Evolutionary conservation across 2,329 filamentous ascomycete genomes (phyloP).

Genomic region (Sporothrix protearum): DNA sequence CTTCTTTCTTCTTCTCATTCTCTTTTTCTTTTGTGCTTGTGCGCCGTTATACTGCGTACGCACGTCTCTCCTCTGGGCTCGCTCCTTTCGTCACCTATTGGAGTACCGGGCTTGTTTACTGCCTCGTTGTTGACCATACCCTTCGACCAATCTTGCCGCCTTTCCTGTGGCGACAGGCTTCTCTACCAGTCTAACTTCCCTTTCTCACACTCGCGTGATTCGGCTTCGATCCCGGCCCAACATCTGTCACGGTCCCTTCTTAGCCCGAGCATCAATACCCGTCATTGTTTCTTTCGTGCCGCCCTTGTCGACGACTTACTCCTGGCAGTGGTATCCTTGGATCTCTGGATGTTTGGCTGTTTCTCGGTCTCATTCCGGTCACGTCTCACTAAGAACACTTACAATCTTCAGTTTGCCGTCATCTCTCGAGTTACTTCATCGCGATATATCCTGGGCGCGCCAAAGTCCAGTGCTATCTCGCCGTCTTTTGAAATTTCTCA

Average conservation of each 20-base stretch:
- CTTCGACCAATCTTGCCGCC: constrained; percentile 18
- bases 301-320: not conserved
- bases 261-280: not conserved
- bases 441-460: not conserved
- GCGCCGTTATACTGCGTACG: constrained; percentile 28
- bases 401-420: not conserved
- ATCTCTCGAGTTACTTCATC: not conserved
- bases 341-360: not conserved
- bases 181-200: not conserved
- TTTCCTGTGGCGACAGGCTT: constrained; percentile 6
- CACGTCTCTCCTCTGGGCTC: constrained; percentile 7
- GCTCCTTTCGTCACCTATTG: constrained; percentile 17
- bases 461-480: not conserved
- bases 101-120: constrained; percentile 22
- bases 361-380: not conserved
- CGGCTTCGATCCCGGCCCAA: constrained; percentile 19
- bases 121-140: constrained; percentile 19
- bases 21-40: constrained; percentile 19
- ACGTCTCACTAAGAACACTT: not conserved
- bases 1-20: constrained; percentile 9
- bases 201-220: not conserved
- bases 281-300: not conserved
- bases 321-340: not conserved
- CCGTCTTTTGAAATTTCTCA: not conserved
- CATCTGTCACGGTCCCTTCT: not conserved